Conservation (phyloP, 73 alveolate species). For the Tetrahymena thermophila region DNA sequence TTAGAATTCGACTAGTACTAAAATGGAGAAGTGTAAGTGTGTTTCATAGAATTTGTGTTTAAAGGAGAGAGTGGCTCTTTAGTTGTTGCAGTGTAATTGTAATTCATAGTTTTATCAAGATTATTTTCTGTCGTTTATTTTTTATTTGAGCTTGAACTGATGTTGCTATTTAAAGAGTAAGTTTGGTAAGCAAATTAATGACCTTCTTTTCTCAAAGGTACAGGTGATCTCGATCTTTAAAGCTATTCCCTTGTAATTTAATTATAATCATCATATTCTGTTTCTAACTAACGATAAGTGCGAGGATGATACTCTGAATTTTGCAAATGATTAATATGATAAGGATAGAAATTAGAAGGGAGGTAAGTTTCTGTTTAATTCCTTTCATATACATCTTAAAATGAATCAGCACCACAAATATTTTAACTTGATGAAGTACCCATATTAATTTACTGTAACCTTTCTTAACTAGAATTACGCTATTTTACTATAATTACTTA, state of each 20-base stretch:
- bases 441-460: background rate
- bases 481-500: background rate
- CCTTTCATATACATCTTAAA: background rate
- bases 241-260: background rate
- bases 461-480: background rate
- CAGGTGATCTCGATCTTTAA: background rate
- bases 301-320: background rate
- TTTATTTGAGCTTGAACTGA: background rate
- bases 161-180: background rate
- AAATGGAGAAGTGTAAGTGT: background rate
- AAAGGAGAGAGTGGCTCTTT: background rate
- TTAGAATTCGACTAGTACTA: background rate
- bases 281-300: background rate
- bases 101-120: background rate
- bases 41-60: background rate
- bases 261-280: background rate
- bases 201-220: background rate
- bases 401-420: background rate
- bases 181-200: background rate
- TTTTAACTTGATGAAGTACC: background rate
- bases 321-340: background rate
- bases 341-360: background rate
- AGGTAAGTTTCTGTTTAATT: background rate
- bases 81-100: background rate
- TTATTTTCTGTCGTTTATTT: background rate